phyloP scores from a whole-genome alignment of 345 rosid species.

The Salix caprea region DNA sequence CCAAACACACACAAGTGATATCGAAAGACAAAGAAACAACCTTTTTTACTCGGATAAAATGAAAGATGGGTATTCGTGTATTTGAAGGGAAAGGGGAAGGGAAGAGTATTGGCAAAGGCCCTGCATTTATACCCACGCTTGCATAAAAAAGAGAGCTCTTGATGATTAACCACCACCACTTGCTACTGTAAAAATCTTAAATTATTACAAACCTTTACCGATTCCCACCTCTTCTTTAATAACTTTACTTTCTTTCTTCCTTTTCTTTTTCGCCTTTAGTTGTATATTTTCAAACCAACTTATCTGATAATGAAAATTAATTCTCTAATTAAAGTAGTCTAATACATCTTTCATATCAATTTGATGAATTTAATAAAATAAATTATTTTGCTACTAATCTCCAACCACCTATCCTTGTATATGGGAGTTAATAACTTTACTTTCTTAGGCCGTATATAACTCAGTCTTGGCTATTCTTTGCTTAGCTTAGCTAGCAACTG shows the following conservation, averaged over 20 bases:
- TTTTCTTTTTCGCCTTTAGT: no score
- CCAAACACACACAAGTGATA: slow-evolving; percentile 14
- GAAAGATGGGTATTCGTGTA: slow-evolving; percentile 9
- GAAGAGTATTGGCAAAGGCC: slow-evolving; percentile 36
- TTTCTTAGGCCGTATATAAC: neutral
- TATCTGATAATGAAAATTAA: neutral
- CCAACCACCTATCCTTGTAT: no score
- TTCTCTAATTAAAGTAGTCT: no score
- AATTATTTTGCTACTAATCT: no score
- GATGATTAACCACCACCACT: slow-evolving; percentile 94
- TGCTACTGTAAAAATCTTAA: slow-evolving; percentile 38
- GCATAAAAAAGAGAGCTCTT: slow-evolving; percentile 84
- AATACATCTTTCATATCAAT: no score
- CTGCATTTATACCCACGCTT: slow-evolving; percentile 95
- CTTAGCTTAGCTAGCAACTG: slow-evolving; percentile 16
- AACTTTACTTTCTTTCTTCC: neutral
- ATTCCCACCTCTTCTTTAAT: neutral
- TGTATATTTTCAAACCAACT: neutral
- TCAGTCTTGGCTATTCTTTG: slow-evolving; percentile 18
- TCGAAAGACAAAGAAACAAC: slow-evolving; percentile 12
- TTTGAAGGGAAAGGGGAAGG: slow-evolving; percentile 30
- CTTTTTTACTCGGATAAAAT: neutral
- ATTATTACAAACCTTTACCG: neutral
- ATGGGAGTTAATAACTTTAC: neutral
- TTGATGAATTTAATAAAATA: no score